Evolutionary conservation across 75 land plant genomes (phyloP).

Genomic region (Adiantum capillusveneris): DNA sequence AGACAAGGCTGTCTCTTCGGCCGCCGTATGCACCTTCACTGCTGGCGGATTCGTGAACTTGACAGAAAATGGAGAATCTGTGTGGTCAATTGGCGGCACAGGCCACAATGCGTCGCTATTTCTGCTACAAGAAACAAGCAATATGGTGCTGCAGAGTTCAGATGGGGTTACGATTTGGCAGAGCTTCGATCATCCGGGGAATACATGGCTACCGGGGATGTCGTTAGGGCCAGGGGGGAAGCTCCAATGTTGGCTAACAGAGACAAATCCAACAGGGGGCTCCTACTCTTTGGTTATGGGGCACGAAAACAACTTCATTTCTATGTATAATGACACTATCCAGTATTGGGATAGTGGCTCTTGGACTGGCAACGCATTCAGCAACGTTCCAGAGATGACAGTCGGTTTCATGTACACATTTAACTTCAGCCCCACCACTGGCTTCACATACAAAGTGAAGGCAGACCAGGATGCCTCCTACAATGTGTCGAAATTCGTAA

Average conservation of each 20-base stretch:
- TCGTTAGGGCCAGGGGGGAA: constrained; percentile 23
- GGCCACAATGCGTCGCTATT: constrained; percentile 5
- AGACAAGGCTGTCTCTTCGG: constrained; percentile 17
- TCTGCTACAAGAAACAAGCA: constrained; percentile 39
- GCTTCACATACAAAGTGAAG: constrained; percentile 20
- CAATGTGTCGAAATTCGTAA: constrained; percentile 15
- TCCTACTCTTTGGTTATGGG: constrained; percentile 27
- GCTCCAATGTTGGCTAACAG: constrained; percentile 26
- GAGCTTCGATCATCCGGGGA: constrained; percentile 56
- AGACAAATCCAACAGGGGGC: constrained; percentile 35
- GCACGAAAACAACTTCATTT: constrained; percentile 17
- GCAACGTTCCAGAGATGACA: constrained; percentile 44
- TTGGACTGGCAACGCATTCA: constrained; percentile 40
- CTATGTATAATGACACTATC: constrained; percentile 31
- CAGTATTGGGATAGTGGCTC: constrained; percentile 42
- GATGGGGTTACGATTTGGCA: constrained; percentile 35
- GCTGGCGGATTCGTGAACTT: constrained; percentile 27
- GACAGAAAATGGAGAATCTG: background rate
- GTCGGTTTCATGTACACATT: constrained; percentile 20
- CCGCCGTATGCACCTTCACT: constrained; percentile 12
- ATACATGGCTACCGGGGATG: constrained; percentile 52
- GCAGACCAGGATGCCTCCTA: background rate
- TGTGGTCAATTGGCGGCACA: constrained; percentile 13
- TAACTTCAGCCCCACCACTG: constrained; percentile 17
- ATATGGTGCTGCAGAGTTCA: constrained; percentile 22